Base-by-base conservation (phyloP, 768 basidiomycete species). In the Trametes cubensis region DNA sequence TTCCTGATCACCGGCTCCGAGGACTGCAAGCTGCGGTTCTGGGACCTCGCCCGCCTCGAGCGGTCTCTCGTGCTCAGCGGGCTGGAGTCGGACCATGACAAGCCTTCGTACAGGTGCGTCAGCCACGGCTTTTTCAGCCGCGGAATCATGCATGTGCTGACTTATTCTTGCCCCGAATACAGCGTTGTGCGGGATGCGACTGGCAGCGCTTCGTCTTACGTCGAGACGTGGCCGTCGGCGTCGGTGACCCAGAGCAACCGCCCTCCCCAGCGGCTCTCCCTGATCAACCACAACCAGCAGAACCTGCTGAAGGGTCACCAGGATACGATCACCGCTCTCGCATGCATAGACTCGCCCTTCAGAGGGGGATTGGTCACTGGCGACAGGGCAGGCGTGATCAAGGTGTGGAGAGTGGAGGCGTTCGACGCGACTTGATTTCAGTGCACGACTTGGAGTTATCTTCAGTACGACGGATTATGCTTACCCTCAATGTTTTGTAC, bases 351-450 rank as follows among this genome's bases (percentile, higher is more conserved):
- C 65, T 89, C 95, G 0, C 94, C 96, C 1, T 98, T 98, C 76
- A 83, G 92, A 57, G 94, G 94, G 25, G 92, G 94, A 1, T 83
- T 97, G 48, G 84, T 98, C n/a, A 94, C 90, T 64, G 96, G 91
- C 2, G 96, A 98, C 72, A 81, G 93, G 49, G 82, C 88, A 21
- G 97, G 97, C 3, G 87, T 88, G 20, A 82, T 98, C 66, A 98
- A 97, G 73, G 90, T 97, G 0, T 98, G 90, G 90, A 81, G 87
- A 60, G 83, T 91, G 21, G 90, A 92, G 51, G 73, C 74, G 18
- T 65, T 69, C 20, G 73, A 77, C 45, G 25, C 49, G 2, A 14
- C 44, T 20, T 56, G 28, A 56, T 34, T 14, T 1, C 14, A 20
- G n/a, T 39, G 34, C 34, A 34, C 34, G 34, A 11, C 34, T 34